Evolutionary conservation across 352 stramenopile genomes (phyloP), one percentile per base, ranked within the genome.

Genomic region (Albugo laibachii): DNA sequence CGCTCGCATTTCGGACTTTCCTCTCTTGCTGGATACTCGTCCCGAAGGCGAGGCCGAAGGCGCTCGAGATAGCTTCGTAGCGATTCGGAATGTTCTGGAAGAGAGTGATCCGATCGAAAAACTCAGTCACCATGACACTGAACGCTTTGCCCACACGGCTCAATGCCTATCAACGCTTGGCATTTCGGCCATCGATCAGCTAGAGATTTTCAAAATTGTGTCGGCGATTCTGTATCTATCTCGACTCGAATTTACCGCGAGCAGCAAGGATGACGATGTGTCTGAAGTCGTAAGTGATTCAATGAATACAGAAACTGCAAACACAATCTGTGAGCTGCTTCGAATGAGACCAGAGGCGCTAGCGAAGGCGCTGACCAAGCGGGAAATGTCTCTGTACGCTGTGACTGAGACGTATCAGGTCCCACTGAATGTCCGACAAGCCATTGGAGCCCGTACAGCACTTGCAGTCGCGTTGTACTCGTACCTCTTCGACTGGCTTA

Each of bases 401-500:
- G 72, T 82, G 11, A 74, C 63, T 16, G 75, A 87, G 49, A 84
- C 75, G 41, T 91, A 91, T 51, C 69, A 80, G 41, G 77, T 91
- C 52, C 78, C 78, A 24, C 70, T 97, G 41, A 88, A 81, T 31
- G 62, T 88, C 5, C 73, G 61, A 24, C 77, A 92, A 51, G 76
- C 79, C 1, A 66, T 86, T 21, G 64, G 69, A 35, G 71, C 70
- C 8, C 76, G 79, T n/a, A 87, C 76, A 14, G 79, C 79, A 15
- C 54, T 92, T 2, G 61, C 67, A 1, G 76, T 87, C 5, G 79
- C 76, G 13, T 65, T 97, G 11, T 98, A 98, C 60, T 95, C 80
- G 38, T 84, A 86, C 57, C 57, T 98, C 41, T 99, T 99, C 61
- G 66, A 93, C 35, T 98, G 93, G 93, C 61, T 99, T 13, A 95